These are phyloP conservation scores for Sporothrix humicola DNA, from an alignment of 2,329 filamentous ascomycete species.

Conservation along the genomic window DNA sequence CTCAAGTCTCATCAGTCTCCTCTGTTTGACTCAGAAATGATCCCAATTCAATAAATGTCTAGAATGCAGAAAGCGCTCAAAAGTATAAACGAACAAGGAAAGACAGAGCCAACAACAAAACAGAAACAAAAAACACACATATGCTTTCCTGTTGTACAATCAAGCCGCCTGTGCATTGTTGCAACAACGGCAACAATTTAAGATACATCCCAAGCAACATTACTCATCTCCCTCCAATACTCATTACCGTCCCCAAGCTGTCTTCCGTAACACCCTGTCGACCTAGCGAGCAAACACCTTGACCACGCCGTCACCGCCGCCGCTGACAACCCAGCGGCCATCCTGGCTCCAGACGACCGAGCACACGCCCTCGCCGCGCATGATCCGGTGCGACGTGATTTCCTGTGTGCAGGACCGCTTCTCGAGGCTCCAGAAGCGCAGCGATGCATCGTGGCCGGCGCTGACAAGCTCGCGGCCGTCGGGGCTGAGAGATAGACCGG, in stretches of 20 bases:
- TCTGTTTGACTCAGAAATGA: neutral
- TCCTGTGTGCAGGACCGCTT: slow-evolving; percentile 95
- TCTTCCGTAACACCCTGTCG: neutral
- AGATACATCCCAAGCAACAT: slow-evolving; percentile 7
- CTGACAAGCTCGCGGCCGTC: slow-evolving; percentile 94
- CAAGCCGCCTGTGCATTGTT: slow-evolving; percentile 14
- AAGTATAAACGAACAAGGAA: neutral
- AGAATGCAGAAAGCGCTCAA: neutral
- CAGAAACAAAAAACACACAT: slow-evolving; percentile 5
- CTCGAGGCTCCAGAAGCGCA: slow-evolving; percentile 96
- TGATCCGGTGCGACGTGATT: slow-evolving; percentile 88
- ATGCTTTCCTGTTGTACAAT: slow-evolving; percentile 29
- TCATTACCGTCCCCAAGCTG: too few species aligned
- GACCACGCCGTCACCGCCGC: slow-evolving; percentile 91
- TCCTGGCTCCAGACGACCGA: slow-evolving; percentile 95
- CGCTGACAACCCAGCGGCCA: slow-evolving; percentile 91
- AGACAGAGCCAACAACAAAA: neutral
- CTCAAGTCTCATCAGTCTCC: neutral
- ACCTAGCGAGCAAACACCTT: slow-evolving; percentile 79
- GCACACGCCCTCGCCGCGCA: slow-evolving; percentile 96
- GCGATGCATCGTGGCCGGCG: slow-evolving; percentile 90
- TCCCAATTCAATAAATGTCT: slow-evolving; percentile 8
- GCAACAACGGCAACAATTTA: slow-evolving; percentile 12
- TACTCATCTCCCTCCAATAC: neutral
- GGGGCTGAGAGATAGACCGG: slow-evolving; percentile 86